These are phyloP conservation scores for Hyaloscypha bicolor DNA, from an alignment of 495 filamentous ascomycete genomes.

Conservation along the genomic window DNA sequence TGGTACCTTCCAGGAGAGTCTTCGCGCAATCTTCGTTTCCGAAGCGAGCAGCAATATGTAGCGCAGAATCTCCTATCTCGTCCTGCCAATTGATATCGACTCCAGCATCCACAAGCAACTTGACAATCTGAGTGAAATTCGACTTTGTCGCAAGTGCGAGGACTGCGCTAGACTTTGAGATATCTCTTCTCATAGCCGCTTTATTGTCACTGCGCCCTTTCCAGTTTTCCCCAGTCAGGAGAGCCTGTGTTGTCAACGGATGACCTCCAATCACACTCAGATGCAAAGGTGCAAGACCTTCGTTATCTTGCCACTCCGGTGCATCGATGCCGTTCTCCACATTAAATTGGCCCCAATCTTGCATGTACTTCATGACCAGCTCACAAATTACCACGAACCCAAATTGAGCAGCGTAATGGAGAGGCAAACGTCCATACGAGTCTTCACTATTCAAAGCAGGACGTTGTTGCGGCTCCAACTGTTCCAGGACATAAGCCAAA, in stretches of 20 bases:
- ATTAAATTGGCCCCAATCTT: slow-evolving; percentile 85
- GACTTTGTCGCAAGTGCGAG: slow-evolving; percentile 84
- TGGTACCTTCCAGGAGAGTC: slow-evolving; percentile 69
- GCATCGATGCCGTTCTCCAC: slow-evolving; percentile 84
- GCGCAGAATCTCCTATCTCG: slow-evolving; percentile 85
- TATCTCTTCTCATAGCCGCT: slow-evolving; percentile 62
- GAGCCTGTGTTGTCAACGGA: slow-evolving; percentile 75
- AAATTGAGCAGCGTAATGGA: slow-evolving; percentile 96
- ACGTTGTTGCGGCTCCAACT: slow-evolving; percentile 69
- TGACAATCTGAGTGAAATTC: slow-evolving; percentile 80
- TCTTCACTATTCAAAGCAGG: slow-evolving; percentile 70
- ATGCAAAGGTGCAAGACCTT: slow-evolving; percentile 90
- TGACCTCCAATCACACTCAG: slow-evolving; percentile 92
- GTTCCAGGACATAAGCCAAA: slow-evolving; percentile 72
- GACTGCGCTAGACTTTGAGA: slow-evolving; percentile 86
- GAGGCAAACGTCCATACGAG: slow-evolving; percentile 78
- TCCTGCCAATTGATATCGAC: slow-evolving; percentile 95
- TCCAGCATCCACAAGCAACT: slow-evolving; percentile 84
- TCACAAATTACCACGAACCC: slow-evolving; percentile 87
- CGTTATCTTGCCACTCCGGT: slow-evolving; percentile 83
- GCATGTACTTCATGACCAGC: slow-evolving; percentile 84
- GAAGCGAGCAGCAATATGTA: slow-evolving; percentile 90
- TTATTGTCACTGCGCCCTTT: slow-evolving; percentile 59
- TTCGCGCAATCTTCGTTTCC: slow-evolving; percentile 79
- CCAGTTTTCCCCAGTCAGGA: slow-evolving; percentile 81